Evolutionary conservation across 225 moss, liverwort and hornwort species (phyloP), one percentile per base, ranked within the genome.

Genomic region (Physcomitrium patens): DNA sequence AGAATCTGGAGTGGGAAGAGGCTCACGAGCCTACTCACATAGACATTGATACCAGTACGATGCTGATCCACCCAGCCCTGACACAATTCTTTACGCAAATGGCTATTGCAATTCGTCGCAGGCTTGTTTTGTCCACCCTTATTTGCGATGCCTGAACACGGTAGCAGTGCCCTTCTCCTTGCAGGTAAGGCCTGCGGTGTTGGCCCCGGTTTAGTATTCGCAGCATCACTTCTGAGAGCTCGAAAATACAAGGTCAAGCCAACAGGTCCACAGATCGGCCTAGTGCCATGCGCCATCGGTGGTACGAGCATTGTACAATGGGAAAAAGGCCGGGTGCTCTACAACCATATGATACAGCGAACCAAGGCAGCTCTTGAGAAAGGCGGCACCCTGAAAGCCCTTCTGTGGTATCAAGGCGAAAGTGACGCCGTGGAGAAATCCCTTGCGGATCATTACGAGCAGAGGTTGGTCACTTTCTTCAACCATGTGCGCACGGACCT

Each of bases 381-480:
- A 7, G 85, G 85, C 3, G 86, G 85, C 9, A 62, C 17, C 23
- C 60, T 93, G 63, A 80, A 68, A 62, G 91, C 86, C n/a, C 24
- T 93, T 24, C 63, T 93, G 52, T 93, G 92, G 91, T 93, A 93
- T 58, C 92, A 93, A 80, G 92, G 92, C 22, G 92, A 93, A 78
- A 90, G 86, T 54, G 92, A 93, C 53, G 54, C 67, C 56, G 18
- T 18, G 23, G 75, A 77, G 22, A 65, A 80, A 51, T 70, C 84
- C 23, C 58, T 65, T 19, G 86, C 83, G 18, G 81, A 70, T n/a
- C 27, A 73, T 0, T 93, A 88, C 44, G 75, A 80, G 60, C 56
- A 73, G 44, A 85, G 83, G 50, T 59, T 91, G 45, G 71, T 81
- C 65, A 71, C 37, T 13, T 88, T 93, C 67, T 80, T 93, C 55